Base-by-base conservation (phyloP, 345 rosid species). In the Populus nigra region DNA sequence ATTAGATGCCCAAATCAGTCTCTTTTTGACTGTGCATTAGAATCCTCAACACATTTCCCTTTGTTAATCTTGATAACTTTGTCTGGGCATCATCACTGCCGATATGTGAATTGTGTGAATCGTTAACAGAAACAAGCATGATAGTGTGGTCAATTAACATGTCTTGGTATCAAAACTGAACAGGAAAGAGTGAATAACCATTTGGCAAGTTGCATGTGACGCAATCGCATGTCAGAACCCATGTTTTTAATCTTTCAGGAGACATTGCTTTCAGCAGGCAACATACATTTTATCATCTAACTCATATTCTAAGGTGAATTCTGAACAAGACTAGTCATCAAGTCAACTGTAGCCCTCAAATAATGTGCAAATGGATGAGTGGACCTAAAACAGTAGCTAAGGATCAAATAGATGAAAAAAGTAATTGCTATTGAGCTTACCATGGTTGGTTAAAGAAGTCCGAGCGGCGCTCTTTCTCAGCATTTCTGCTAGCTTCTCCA, bases 371-470 rank as follows among this genome's bases (percentile, higher is more conserved):
- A 11, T 31, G 35, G 16, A 59, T 16, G 15, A 45, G n/a, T 38
- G 39, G 38, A 39, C 39, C 39, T 65, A 31, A 65, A 17, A 65
- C 20, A 65, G 69, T 13, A 29, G n/a, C 36, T 29, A 65, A 31
- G 41, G n/a, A 6, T 65, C 22, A 7, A 23, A 71, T 22, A n/a
- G 22, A 76, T 35, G 41, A 69, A 35, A 45, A 41, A 15, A 25
- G 31, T 33, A 76, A 59, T 20, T 7, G 31, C 5, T 45, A 68
- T 74, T 77, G 79, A 74, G 71, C 89, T 81, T 85, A 93, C 98
- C 98, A 96, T 82, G 99, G 98, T 87, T 93, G 98, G 86, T 89
- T 90, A 87, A 92, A 93, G 90, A 93, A 92, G 59, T 93, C 98
- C 35, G 98, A 81, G 18, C 88, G 90, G 22, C 94, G 94, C 82